Conservation (phyloP, 2,329 filamentous ascomycete species). For the Cercospora nicotianae region DNA sequence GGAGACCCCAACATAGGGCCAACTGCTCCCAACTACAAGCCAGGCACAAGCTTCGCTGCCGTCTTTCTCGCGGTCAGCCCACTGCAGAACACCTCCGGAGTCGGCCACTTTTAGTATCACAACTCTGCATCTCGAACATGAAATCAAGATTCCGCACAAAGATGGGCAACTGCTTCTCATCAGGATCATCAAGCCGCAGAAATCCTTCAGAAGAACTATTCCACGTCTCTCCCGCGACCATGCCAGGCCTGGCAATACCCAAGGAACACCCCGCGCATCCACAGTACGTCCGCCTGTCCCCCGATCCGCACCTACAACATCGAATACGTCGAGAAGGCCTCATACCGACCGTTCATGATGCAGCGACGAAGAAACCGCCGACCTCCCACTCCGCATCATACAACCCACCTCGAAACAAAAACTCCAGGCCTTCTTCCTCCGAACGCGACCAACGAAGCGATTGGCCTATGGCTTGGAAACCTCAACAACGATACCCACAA, state of each 20-base stretch:
- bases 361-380: background rate
- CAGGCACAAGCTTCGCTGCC: background rate
- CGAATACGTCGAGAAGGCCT: background rate
- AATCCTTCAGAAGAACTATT: conserved; percentile 1
- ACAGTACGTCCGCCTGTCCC: conserved; percentile 10
- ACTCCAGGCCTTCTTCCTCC: background rate
- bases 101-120: background rate
- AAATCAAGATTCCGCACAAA: conserved; percentile 5
- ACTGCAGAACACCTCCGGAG: background rate
- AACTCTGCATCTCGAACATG: conserved; percentile 1
- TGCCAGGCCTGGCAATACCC: conserved; percentile 6
- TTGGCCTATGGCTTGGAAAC: conserved; percentile 6
- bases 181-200: background rate
- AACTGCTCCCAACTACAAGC: background rate
- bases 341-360: conserved; percentile 7
- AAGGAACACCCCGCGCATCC: conserved; percentile 11
- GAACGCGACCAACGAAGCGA: conserved; percentile 4
- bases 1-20: background rate
- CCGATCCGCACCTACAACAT: background rate
- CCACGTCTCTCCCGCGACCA: conserved; percentile 4
- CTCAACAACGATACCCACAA: background rate
- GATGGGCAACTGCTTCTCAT: conserved; percentile 16
- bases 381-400: background rate
- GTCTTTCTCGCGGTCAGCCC: background rate
- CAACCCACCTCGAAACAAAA: background rate